These are phyloP conservation scores for Canavalia gladiata DNA, from an alignment of 306 rosid species.

Conservation along the genomic window DNA sequence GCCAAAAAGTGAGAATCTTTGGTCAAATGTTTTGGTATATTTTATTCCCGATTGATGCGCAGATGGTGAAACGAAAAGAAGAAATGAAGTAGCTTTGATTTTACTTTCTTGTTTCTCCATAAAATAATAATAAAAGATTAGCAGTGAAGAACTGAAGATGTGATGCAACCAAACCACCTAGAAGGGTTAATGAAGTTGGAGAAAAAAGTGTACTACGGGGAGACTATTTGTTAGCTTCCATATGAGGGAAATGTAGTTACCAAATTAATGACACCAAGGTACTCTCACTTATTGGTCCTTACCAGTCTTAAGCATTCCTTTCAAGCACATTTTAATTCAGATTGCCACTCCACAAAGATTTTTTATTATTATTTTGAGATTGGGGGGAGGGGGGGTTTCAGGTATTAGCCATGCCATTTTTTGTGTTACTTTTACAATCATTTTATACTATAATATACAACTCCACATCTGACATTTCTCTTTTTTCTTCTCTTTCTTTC, in stretches of 20 bases:
- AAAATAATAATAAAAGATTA: background rate
- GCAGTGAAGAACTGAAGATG: background rate
- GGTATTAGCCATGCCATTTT: background rate
- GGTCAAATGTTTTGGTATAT: background rate
- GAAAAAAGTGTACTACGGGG: conserved; percentile 1
- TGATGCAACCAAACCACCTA: conserved; percentile 6
- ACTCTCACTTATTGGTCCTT: background rate
- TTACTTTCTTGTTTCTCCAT: too few species aligned
- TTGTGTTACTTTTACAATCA: too few species aligned
- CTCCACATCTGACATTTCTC: too few species aligned
- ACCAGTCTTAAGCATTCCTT: background rate
- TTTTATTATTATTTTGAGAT: background rate
- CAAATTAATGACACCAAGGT: conserved; percentile 38
- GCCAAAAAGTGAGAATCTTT: background rate
- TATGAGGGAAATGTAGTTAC: conserved; percentile 44
- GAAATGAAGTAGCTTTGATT: background rate
- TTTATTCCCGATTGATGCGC: background rate
- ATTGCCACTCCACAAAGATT: background rate
- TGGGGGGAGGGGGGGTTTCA: background rate
- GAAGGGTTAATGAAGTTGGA: conserved; percentile 22
- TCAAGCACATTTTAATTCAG: background rate
- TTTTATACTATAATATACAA: too few species aligned
- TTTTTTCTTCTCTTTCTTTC: too few species aligned
- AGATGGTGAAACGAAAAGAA: background rate
- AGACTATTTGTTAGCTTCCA: conserved; percentile 33